Evolutionary conservation across 345 rosid species (phyloP), one percentile per base, ranked within the genome.

Genomic region (Gossypium sturtianum): DNA sequence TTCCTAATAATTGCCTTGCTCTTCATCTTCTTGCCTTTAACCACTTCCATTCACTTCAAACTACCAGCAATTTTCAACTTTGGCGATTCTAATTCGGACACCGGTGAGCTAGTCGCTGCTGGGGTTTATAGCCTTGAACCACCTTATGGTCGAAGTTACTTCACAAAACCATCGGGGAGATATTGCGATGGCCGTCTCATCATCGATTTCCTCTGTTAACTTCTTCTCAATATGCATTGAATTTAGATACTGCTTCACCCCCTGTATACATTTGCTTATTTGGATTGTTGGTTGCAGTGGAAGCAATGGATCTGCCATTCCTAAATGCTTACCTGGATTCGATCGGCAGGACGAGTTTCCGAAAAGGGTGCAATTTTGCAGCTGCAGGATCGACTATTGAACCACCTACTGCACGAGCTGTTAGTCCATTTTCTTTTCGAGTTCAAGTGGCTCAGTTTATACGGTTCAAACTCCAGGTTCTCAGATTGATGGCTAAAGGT

Each of bases 11-110:
- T 86, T 62, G 23, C 75, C 38, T 68, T 82, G 27, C 0, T 83
- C 60, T 80, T 71, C 72, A 49, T 83, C 72, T 80, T 76, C 76
- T 76, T 85, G 7, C 83, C 86, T 16, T 60, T 78, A n/a, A 77
- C 82, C 59, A 60, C 27, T 66, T 87, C 94, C 48, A 62, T 84
- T 15, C 82, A 77, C 20, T 88, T 88, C 79, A 83, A 88, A 49
- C 83, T 81, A 67, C 97, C 95, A 2, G 79, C 90, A 61, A 81
- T 89, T 75, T 89, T 91, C 84, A 92, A 94, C 90, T 91, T 94
- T 68, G 98, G 97, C 3, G 97, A 94, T 57, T 95, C 99, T 0
- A 95, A 95, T 79, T 93, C 98, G 1, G 99, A 95, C 68, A 87
- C 99, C 0, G 98, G 98, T 23, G 86, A 85, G 57, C 93, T 91